phyloP scores from a whole-genome alignment of 306 rosid genomes.

The Cicer arietinum region DNA sequence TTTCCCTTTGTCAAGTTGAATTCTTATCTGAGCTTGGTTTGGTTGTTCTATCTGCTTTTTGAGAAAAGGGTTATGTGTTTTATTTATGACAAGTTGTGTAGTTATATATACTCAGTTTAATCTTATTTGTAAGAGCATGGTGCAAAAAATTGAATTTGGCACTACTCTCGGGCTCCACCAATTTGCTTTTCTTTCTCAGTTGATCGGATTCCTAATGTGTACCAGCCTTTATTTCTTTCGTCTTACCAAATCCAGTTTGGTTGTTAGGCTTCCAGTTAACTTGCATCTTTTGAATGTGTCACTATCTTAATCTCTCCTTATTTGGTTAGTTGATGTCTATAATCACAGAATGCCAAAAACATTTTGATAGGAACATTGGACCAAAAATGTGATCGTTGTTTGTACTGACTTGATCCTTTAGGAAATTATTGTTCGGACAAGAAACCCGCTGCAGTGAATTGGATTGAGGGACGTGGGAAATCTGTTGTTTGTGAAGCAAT shows the following conservation, averaged over 20 bases:
- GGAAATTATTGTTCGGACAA: conserved; percentile 84
- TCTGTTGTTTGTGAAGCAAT: conserved; percentile 79
- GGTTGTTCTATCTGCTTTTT: conserved; percentile 27
- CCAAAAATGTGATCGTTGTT: conserved; percentile 21
- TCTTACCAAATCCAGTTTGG: not conserved
- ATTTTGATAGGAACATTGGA: conserved; percentile 22
- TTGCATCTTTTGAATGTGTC: conserved; percentile 26
- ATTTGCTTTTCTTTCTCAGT: not conserved
- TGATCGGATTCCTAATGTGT: not conserved
- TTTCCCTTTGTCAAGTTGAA: conserved; percentile 19
- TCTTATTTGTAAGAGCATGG: conserved; percentile 7
- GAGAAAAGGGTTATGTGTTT: conserved; percentile 6
- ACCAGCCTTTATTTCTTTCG: conserved; percentile 1
- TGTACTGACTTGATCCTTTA: conserved; percentile 34
- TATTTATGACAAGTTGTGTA: not conserved
- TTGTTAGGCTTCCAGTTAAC: conserved; percentile 26
- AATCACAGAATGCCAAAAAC: conserved; percentile 7
- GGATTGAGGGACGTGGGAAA: conserved; percentile 88
- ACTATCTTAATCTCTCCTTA: conserved; percentile 7
- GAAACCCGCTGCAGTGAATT: conserved; percentile 81
- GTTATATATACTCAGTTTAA: not conserved
- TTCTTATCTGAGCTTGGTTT: conserved; percentile 33
- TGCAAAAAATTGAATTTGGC: conserved; percentile 1
- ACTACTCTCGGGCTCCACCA: not conserved
- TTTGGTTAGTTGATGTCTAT: conserved; percentile 34